These are phyloP conservation scores for Ceratocystis cubensis DNA, from an alignment of 2,329 filamentous ascomycete genomes.

Conservation along the genomic window DNA sequence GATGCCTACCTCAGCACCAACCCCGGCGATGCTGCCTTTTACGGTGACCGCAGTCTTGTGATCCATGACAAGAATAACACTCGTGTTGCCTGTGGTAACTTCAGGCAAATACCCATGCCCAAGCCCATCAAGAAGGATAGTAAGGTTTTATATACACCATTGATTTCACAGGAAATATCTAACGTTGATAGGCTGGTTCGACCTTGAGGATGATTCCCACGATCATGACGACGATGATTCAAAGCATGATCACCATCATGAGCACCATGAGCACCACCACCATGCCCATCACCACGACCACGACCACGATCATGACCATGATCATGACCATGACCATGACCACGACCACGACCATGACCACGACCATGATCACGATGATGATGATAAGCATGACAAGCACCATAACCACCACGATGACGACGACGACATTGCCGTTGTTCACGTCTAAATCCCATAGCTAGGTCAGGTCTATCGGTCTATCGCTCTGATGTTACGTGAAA, in stretches of 20 bases:
- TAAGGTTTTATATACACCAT: background rate
- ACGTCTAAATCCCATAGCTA: background rate
- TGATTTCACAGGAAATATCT: background rate
- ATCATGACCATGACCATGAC: background rate
- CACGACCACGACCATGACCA: background rate
- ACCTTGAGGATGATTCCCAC: background rate
- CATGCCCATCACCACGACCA: background rate
- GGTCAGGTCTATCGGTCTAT: background rate
- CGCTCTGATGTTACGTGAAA: background rate
- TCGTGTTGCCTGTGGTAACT: constrained; percentile 34
- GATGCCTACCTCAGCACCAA: constrained; percentile 34
- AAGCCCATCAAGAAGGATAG: background rate
- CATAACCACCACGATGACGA: background rate
- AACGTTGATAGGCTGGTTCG: background rate
- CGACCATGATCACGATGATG: background rate
- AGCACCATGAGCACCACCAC: background rate
- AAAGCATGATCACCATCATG: background rate
- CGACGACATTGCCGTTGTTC: background rate
- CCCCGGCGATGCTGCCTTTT: constrained; percentile 31
- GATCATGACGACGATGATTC: background rate
- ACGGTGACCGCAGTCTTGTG: constrained; percentile 36
- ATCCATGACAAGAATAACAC: constrained; percentile 33
- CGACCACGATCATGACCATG: background rate
- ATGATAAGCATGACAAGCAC: background rate
- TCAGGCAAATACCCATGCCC: constrained; percentile 24